Base-by-base conservation (phyloP, 768 basidiomycete species). In the Tubosaeta brunneosetosa region DNA sequence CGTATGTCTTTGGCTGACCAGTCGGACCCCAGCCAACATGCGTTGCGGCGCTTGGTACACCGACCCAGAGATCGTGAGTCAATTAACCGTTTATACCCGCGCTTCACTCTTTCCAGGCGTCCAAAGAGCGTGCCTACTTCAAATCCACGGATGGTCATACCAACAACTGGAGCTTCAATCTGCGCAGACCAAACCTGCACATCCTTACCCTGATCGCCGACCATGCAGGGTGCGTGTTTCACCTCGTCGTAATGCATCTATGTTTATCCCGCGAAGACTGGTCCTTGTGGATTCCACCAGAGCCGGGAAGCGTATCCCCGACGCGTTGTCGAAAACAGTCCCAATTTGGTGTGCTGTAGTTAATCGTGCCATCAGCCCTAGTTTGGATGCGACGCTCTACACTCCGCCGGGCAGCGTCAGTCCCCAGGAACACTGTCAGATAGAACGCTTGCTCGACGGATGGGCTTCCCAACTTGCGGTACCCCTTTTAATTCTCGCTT, bases 1-100 rank as follows among this genome's bases (percentile, higher is more conserved):
- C 12, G 9, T n/a, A 17, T 10, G 32, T 42, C 14, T n/a, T 14
- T 11, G 9, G 31, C 46, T 50, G 26, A 52, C n/a, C 22, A 3
- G 22, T 22, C 22, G 6, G 14, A n/a, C 22, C 12, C 22, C 63
- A 89, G 92, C 95, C 3, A 98, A 98, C 66, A 78, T 94, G 62
- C 82, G 95, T 22, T 97, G 94, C 61, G 95, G 95, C 4, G 86
- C 86, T 7, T 98, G 94, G 94, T 97, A 97, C 66, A 82, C 86
- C 6, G 78, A 92, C 60, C 89, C 92, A 17, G 53, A 60, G 7
- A 77, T 84, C 51, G 84, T 84, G 63, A 61, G 77, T 60, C 4
- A 6, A 27, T 4, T 2, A 0, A n/a, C 19, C 25, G 1, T 13
- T 6, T n/a, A 5, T 36, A 4, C 17, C 12, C 25, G 13, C 26